Evolutionary conservation across 2,329 filamentous ascomycete genomes (phyloP).

Genomic region (Fusarium humuli): DNA sequence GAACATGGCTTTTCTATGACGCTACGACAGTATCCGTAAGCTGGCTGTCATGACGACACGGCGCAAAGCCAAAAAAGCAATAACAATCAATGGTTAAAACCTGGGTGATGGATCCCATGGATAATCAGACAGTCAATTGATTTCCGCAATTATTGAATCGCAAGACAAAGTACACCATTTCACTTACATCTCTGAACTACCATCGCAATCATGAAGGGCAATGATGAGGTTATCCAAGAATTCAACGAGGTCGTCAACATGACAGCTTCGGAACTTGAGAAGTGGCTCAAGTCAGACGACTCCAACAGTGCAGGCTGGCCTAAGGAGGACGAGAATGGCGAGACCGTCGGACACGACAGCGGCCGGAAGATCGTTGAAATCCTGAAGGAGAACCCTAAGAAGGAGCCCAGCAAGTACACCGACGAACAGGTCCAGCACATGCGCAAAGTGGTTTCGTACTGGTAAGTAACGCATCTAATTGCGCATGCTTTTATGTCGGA

Average conservation of each 20-base stretch:
- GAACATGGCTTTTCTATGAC: constrained; percentile 32
- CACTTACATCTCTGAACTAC: background rate
- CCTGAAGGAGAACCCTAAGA: constrained; percentile 70
- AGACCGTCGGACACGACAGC: constrained; percentile 73
- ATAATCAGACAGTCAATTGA: background rate
- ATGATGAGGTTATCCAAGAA: constrained; percentile 59
- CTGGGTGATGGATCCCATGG: background rate
- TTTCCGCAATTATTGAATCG: background rate
- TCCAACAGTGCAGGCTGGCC: constrained; percentile 70
- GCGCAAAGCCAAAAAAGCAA: constrained; percentile 25
- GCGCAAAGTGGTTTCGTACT: constrained; percentile 72
- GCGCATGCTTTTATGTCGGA: too few species aligned
- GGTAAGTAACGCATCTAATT: constrained; percentile 47
- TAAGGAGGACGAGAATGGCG: constrained; percentile 67
- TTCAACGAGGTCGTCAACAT: constrained; percentile 77
- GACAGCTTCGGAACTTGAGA: constrained; percentile 68
- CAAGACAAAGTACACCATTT: background rate
- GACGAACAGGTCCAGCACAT: constrained; percentile 68
- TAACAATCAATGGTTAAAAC: constrained; percentile 13
- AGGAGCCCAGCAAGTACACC: constrained; percentile 66
- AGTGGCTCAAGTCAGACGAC: constrained; percentile 70
- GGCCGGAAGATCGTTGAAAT: constrained; percentile 73
- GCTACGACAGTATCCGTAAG: constrained; percentile 18
- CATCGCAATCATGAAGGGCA: constrained; percentile 42
- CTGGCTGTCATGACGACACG: constrained; percentile 37